A percentile compares a stretch with the other conserved stretches of the same genome.
Evolutionary conservation across 2,329 filamentous ascomycete genomes (phyloP).

Genomic region (Exserohilum rostratum): DNA sequence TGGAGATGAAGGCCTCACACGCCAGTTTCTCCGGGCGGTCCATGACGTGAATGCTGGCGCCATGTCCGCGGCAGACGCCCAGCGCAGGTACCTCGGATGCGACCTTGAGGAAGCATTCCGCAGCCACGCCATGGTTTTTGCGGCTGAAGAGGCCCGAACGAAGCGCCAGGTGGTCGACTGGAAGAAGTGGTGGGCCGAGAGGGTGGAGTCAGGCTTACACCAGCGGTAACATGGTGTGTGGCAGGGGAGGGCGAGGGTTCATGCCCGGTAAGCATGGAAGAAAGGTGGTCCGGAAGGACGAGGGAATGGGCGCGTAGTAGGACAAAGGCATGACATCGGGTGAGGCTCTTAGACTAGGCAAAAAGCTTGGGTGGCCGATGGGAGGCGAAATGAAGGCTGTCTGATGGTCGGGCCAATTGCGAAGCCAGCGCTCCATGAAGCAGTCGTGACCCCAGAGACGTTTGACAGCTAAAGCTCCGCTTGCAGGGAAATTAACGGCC

Average conservation of each 20-base stretch:
- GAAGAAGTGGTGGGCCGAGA: slow-evolving; percentile 73
- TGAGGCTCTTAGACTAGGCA: slow-evolving; percentile 31
- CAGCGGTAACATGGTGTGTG: slow-evolving; percentile 19
- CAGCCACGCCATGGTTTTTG: slow-evolving; percentile 92
- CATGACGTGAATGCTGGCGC: slow-evolving; percentile 75
- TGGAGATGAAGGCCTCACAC: slow-evolving; percentile 78
- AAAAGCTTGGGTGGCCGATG: neutral
- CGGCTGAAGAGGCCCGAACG: slow-evolving; percentile 83
- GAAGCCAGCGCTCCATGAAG: slow-evolving; percentile 22
- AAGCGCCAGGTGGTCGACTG: slow-evolving; percentile 75
- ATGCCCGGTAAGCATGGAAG: slow-evolving; percentile 2
- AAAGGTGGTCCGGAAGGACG: slow-evolving; percentile 6
- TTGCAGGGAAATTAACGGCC: slow-evolving; percentile 39
- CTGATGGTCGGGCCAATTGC: slow-evolving; percentile 24
- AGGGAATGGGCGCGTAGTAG: slow-evolving; percentile 37
- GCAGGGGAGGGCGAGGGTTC: slow-evolving; percentile 6
- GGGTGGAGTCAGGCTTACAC: slow-evolving; percentile 52
- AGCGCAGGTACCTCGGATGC: slow-evolving; percentile 78
- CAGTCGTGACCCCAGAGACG: slow-evolving; percentile 19
- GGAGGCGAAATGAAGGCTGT: slow-evolving; percentile 24
- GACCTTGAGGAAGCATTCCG: slow-evolving; percentile 84
- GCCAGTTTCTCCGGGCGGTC: slow-evolving; percentile 83
- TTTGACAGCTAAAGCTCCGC: slow-evolving; percentile 28
- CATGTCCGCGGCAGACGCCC: slow-evolving; percentile 71
- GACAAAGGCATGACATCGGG: slow-evolving; percentile 23